Conservation (phyloP, 768 basidiomycete genomes). For the Polyporus arcularius region DNA sequence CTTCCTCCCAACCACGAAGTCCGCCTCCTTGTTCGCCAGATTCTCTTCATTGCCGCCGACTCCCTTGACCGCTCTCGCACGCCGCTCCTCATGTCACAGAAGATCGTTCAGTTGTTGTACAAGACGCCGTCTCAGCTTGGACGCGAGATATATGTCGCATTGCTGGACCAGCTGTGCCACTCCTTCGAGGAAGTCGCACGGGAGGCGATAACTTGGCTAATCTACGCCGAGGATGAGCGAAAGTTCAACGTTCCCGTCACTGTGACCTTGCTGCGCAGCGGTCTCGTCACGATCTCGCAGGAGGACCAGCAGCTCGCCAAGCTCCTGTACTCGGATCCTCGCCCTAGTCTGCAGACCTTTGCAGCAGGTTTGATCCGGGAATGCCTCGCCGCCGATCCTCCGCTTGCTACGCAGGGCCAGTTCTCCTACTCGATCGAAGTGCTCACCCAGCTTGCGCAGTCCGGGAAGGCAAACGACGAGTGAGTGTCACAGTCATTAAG, state of each 20-base stretch:
- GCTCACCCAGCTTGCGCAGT: conserved; percentile 68
- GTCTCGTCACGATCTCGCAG: conserved; percentile 72
- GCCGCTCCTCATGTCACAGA: conserved; percentile 91
- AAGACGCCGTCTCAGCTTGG: conserved; percentile 85
- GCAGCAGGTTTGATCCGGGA: conserved; percentile 83
- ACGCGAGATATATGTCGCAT: conserved; percentile 88
- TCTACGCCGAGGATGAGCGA: conserved; percentile 98
- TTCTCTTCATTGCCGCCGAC: conserved; percentile 79
- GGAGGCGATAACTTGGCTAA: conserved; percentile 94
- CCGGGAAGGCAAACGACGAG: conserved; percentile 85
- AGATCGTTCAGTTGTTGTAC: conserved; percentile 93
- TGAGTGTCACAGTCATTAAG: conserved; percentile 40
- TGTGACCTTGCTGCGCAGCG: conserved; percentile 81
- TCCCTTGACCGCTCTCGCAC: conserved; percentile 82
- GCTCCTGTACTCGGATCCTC: conserved; percentile 74
- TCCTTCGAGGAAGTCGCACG: conserved; percentile 91
- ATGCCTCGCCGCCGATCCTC: conserved; percentile 79
- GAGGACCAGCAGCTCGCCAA: conserved; percentile 93
- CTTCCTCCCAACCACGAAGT: conserved; percentile 86
- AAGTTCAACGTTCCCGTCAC: conserved; percentile 97
- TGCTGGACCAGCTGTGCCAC: conserved; percentile 88
- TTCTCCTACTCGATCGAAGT: conserved; percentile 82
- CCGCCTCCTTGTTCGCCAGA: conserved; percentile 79
- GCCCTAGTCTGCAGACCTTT: conserved; percentile 77
- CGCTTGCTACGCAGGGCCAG: conserved; percentile 77